Conservation (phyloP, 768 basidiomycete genomes). For the Epithele typhae region DNA sequence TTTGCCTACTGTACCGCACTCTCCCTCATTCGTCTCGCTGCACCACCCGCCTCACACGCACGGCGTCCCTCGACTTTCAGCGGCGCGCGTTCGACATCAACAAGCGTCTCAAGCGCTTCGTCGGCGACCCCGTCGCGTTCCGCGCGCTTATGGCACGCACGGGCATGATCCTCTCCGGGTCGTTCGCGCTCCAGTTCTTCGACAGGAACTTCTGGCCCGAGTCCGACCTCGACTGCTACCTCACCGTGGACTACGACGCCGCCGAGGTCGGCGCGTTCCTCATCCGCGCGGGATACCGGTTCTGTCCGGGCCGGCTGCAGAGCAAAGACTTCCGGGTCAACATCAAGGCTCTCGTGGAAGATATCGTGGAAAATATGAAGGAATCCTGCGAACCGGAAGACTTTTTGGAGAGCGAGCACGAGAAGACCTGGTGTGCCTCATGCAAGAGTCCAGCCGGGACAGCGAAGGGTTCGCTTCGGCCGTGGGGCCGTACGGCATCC, state of each 20-base stretch:
- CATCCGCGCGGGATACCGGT: conserved; percentile 27
- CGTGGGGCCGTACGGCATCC: too few species aligned
- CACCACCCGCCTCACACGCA: neutral
- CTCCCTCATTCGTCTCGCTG: conserved; percentile 3
- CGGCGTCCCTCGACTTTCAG: conserved; percentile 18
- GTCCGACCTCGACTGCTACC: conserved; percentile 49
- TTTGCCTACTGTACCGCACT: conserved; percentile 3
- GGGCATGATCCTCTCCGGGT: conserved; percentile 46
- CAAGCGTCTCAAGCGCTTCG: conserved; percentile 20
- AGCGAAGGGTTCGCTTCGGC: too few species aligned
- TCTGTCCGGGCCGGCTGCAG: too few species aligned
- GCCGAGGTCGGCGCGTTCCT: conserved; percentile 35
- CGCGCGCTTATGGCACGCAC: conserved; percentile 38
- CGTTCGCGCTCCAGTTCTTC: conserved; percentile 47
- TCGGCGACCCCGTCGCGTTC: conserved; percentile 34
- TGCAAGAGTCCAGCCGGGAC: too few species aligned
- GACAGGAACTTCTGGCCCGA: conserved; percentile 37
- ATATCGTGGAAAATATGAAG: too few species aligned
- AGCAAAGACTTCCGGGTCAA: too few species aligned
- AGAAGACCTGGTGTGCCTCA: too few species aligned
- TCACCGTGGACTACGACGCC: conserved; percentile 15
- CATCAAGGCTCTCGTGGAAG: too few species aligned
- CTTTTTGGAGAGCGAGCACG: too few species aligned
- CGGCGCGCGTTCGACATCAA: conserved; percentile 16
- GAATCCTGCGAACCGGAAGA: too few species aligned